phyloP scores from a whole-genome alignment of 2,329 filamentous ascomycete species.

The Neurospora crassa region DNA sequence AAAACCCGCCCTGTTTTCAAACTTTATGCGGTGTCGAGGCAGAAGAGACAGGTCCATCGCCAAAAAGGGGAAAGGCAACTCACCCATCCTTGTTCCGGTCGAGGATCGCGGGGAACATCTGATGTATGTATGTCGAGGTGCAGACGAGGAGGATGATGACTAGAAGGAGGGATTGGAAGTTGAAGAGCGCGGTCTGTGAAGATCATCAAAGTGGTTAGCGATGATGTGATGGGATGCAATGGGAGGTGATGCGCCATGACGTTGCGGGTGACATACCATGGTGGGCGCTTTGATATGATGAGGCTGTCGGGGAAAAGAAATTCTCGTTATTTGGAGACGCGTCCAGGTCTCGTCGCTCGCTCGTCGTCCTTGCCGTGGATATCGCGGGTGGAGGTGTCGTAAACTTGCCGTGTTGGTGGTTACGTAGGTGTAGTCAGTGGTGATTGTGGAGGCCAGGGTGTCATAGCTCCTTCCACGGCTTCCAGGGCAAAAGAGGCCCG shows the following conservation, averaged over 20 bases:
- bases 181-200: slow-evolving; percentile 84
- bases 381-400: background rate
- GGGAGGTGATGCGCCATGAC: background rate
- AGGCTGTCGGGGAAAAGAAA: background rate
- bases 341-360: background rate
- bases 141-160: slow-evolving; percentile 93
- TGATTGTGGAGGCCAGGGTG: slow-evolving; percentile 8
- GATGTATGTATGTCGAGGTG: slow-evolving; percentile 89
- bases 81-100: slow-evolving; percentile 89
- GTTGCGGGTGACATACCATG: slow-evolving; percentile 17
- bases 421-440: background rate
- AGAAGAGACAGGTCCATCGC: background rate
- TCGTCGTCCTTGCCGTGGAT: background rate
- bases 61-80: slow-evolving; percentile 1
- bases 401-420: background rate
- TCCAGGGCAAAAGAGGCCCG: background rate
- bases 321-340: background rate
- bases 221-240: background rate
- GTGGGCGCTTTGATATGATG: slow-evolving; percentile 1
- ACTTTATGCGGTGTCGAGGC: background rate
- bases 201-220: slow-evolving; percentile 6
- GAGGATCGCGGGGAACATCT: slow-evolving; percentile 79
- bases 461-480: slow-evolving; percentile 6
- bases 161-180: slow-evolving; percentile 93
- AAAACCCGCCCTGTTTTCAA: background rate